These are phyloP conservation scores for Sporothrix phasma DNA, from an alignment of 2,329 filamentous ascomycete genomes.

Conservation along the genomic window DNA sequence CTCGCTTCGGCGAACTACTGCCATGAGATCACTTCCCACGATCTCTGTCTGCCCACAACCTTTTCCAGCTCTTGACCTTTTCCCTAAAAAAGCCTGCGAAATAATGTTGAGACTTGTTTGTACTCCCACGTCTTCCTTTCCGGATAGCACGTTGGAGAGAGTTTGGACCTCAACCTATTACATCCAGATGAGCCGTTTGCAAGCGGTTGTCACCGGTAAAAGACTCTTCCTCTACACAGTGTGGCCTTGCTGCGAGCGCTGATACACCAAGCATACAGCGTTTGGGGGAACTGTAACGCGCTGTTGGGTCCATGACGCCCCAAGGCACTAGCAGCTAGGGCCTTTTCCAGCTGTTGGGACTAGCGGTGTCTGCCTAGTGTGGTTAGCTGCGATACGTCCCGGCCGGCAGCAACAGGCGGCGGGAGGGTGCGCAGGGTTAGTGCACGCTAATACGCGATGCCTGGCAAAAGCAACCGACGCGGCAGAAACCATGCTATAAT, in stretches of 20 bases:
- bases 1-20: too few species aligned
- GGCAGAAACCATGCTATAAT: not conserved
- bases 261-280: not conserved
- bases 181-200: too few species aligned
- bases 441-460: slow-evolving; percentile 6
- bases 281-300: slow-evolving; percentile 6
- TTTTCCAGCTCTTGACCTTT: too few species aligned
- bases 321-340: not conserved
- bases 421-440: slow-evolving; percentile 17
- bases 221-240: not conserved
- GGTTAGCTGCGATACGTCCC: slow-evolving; percentile 17
- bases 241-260: not conserved
- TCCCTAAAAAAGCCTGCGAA: too few species aligned
- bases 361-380: slow-evolving; percentile 13
- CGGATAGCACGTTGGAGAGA: too few species aligned
- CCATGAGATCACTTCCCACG: too few species aligned
- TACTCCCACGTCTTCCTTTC: too few species aligned
- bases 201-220: too few species aligned
- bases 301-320: not conserved
- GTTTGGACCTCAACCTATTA: too few species aligned
- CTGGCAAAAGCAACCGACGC: not conserved
- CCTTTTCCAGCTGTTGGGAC: slow-evolving; percentile 9
- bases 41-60: too few species aligned
- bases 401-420: slow-evolving; percentile 17
- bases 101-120: too few species aligned